Evolutionary conservation across 495 filamentous ascomycete species (phyloP).

Genomic region (Podospora fimiseda): DNA sequence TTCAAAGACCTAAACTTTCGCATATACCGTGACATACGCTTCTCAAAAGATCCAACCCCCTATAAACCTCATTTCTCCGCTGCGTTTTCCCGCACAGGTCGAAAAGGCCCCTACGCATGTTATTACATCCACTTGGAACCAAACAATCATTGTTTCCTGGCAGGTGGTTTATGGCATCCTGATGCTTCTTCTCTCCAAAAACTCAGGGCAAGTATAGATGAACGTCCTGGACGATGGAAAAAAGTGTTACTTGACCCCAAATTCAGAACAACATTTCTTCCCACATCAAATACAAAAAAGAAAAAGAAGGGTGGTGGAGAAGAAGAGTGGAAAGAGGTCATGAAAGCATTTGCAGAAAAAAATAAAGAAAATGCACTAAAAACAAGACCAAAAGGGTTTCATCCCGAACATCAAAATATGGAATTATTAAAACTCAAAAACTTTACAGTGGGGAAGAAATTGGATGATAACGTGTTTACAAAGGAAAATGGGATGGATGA

Average conservation of each 20-base stretch:
- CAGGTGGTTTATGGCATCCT: constrained; percentile 74
- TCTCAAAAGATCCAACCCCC: constrained; percentile 71
- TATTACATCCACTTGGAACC: constrained; percentile 59
- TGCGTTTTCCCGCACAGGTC: constrained; percentile 78
- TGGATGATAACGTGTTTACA: constrained; percentile 50
- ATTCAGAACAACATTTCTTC: constrained; percentile 58
- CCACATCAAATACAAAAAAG: constrained; percentile 24
- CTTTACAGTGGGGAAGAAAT: constrained; percentile 61
- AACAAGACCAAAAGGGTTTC: constrained; percentile 80
- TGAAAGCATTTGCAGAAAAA: constrained; percentile 59
- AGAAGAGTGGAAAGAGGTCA: constrained; percentile 20
- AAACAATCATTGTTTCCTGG: constrained; percentile 41
- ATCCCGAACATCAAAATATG: constrained; percentile 65
- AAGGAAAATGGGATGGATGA: constrained; percentile 45
- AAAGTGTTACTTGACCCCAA: constrained; percentile 50
- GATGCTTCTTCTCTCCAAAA: constrained; percentile 53
- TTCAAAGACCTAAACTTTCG: constrained; percentile 79
- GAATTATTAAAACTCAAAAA: constrained; percentile 68
- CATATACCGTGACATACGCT: constrained; percentile 77
- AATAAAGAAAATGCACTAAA: constrained; percentile 73
- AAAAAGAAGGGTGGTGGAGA: constrained; percentile 9
- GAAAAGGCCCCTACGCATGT: constrained; percentile 78
- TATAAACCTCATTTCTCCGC: constrained; percentile 86
- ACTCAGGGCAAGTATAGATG: constrained; percentile 68
- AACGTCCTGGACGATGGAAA: constrained; percentile 59